These are phyloP conservation scores for Lactarius indigo DNA, from an alignment of 768 basidiomycete species.

Conservation along the genomic window DNA sequence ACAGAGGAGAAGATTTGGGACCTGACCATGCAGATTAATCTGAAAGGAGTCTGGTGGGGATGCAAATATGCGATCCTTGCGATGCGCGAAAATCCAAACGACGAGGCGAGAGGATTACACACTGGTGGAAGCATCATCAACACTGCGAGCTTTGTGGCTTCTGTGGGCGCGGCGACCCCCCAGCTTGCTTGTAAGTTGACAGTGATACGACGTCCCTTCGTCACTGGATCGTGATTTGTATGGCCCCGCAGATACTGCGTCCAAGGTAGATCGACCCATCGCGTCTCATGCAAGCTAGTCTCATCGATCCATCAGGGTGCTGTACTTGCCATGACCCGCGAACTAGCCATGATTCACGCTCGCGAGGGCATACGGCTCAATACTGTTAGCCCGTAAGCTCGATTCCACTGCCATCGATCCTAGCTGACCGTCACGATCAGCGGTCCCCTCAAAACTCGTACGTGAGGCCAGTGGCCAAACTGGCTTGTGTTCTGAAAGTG, in stretches of 20 bases:
- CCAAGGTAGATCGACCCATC: slow-evolving; percentile 54
- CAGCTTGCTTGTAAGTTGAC: slow-evolving; percentile 88
- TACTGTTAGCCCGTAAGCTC: slow-evolving; percentile 87
- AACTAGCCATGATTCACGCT: slow-evolving; percentile 97
- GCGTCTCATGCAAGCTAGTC: slow-evolving; percentile 7
- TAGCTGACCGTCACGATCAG: slow-evolving; percentile 39
- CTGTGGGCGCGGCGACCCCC: slow-evolving; percentile 95
- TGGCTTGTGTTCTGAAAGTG: neutral
- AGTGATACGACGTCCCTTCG: neutral
- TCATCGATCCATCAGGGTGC: slow-evolving; percentile 56
- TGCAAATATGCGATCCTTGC: slow-evolving; percentile 97
- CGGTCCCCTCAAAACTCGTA: slow-evolving; percentile 93
- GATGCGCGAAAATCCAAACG: slow-evolving; percentile 90
- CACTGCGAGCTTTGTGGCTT: slow-evolving; percentile 94
- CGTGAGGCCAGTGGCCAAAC: slow-evolving; percentile 30
- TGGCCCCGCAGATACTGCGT: slow-evolving; percentile 73
- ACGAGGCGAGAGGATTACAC: slow-evolving; percentile 74
- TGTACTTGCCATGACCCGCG: slow-evolving; percentile 97
- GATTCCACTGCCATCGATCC: slow-evolving; percentile 2
- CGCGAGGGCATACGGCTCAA: slow-evolving; percentile 96
- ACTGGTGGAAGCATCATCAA: slow-evolving; percentile 93
- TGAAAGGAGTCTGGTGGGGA: slow-evolving; percentile 99
- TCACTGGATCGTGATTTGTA: neutral
- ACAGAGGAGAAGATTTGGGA: slow-evolving; percentile 98
- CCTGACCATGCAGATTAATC: slow-evolving; percentile 87